Conservation (phyloP, 108 stramenopile species). For the Fragilaria crotonensis region DNA sequence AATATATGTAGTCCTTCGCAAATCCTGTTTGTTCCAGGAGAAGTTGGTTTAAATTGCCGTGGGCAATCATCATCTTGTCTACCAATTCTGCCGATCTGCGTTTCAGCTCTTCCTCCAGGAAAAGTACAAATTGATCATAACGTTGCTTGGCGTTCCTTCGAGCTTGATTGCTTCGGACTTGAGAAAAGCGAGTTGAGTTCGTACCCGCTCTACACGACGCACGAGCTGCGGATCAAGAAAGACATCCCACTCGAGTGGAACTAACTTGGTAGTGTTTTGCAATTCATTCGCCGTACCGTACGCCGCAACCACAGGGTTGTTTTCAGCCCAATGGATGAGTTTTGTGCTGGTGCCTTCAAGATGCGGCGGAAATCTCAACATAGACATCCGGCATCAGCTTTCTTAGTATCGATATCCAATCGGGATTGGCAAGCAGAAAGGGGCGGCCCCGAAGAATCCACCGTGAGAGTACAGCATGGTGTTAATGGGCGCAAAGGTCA, state of each 20-base stretch:
- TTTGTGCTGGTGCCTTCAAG: constrained; percentile 36
- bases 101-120: constrained; percentile 34
- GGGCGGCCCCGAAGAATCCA: constrained; percentile 83
- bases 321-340: constrained; percentile 87
- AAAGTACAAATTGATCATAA: too few species aligned
- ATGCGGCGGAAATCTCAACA: constrained; percentile 74
- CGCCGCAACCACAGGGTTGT: constrained; percentile 86
- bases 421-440: constrained; percentile 69
- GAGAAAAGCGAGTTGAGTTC: constrained; percentile 43
- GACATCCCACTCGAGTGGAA: constrained; percentile 75
- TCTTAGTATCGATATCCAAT: constrained; percentile 69
- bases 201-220: constrained; percentile 39
- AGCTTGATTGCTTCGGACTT: constrained; percentile 38
- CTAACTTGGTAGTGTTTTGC: constrained; percentile 42
- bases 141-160: too few species aligned
- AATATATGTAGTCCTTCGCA: constrained; percentile 68
- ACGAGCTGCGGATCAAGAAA: constrained; percentile 76
- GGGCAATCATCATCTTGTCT: constrained; percentile 76
- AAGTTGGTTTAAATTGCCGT: constrained; percentile 66
- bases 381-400: constrained; percentile 82
- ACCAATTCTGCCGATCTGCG: constrained; percentile 42
- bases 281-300: constrained; percentile 67
- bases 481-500: constrained; percentile 53
- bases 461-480: constrained; percentile 78
- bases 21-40: constrained; percentile 62